Conservation (phyloP, 306 rosid genomes). For the Sechiopsis laciniata region DNA sequence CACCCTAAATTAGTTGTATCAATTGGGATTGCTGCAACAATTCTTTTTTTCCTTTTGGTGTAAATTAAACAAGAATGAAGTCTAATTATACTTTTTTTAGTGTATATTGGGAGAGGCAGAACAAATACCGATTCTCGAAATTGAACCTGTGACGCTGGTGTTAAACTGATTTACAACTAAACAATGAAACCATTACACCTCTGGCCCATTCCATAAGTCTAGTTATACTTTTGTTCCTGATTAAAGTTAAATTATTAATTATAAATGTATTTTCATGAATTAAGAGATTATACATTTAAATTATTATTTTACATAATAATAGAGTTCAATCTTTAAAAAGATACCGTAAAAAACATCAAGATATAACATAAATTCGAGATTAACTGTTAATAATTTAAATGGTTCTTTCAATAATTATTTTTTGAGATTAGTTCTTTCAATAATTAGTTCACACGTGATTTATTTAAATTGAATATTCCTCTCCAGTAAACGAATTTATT, state of each 20-base stretch:
- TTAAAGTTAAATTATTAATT: neutral
- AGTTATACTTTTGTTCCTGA: neutral
- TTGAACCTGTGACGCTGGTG: too few species aligned
- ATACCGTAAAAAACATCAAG: neutral
- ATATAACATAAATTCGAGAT: neutral
- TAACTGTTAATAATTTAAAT: neutral
- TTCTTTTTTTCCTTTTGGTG: neutral
- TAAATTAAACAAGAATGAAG: neutral
- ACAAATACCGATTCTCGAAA: too few species aligned
- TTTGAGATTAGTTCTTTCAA: too few species aligned
- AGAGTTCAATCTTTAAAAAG: too few species aligned
- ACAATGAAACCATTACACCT: too few species aligned
- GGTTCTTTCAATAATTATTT: neutral
- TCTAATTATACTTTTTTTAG: neutral
- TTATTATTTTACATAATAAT: too few species aligned
- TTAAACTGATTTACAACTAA: too few species aligned
- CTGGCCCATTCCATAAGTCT: too few species aligned
- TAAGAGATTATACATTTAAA: too few species aligned
- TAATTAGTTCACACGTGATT: neutral
- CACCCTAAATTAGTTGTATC: neutral
- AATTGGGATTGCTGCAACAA: neutral
- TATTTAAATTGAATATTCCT: neutral
- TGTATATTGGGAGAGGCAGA: too few species aligned
- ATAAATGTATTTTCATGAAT: neutral
- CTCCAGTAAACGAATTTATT: neutral